A percentile compares a stretch with the other conserved stretches of the same genome.
These are phyloP conservation scores for Tetragonia tetragonoides DNA, from an alignment of 148 eudicot species.

Conservation along the genomic window DNA sequence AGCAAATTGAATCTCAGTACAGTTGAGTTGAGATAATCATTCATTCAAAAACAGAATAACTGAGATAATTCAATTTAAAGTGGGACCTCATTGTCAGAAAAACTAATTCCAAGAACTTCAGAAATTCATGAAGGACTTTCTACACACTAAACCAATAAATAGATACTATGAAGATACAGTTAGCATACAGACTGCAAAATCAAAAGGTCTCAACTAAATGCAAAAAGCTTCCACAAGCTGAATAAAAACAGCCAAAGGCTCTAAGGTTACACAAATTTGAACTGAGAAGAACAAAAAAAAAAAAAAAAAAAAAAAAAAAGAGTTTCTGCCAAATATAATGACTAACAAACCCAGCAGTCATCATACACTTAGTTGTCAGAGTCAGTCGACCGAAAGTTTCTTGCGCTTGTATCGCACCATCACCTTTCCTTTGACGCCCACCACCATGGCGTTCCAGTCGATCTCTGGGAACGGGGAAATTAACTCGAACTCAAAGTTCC, in stretches of 20 bases:
- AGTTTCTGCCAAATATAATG: background rate
- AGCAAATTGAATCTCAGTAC: too few species aligned
- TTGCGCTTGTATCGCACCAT: slow-evolving; percentile 41
- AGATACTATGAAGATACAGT: too few species aligned
- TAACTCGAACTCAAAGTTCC: slow-evolving; percentile 86
- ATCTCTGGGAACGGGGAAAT: slow-evolving; percentile 93
- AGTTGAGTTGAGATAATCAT: too few species aligned
- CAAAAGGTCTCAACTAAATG: background rate
- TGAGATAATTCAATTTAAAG: too few species aligned
- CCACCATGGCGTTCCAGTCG: slow-evolving; percentile 77
- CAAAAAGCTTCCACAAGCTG: background rate
- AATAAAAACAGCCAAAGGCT: background rate
- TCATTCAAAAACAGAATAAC: too few species aligned
- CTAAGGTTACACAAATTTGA: background rate
- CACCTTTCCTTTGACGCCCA: slow-evolving; percentile 40
- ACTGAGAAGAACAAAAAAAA: background rate
- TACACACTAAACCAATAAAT: too few species aligned
- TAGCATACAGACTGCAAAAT: too few species aligned
- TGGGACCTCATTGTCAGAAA: too few species aligned
- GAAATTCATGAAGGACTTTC: too few species aligned
- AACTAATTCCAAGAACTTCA: too few species aligned
- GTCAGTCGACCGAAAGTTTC: slow-evolving; percentile 26
- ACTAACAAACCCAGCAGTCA: background rate
- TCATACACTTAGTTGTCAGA: background rate
- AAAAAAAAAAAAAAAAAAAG: background rate